These are phyloP conservation scores for Pseudophaeomoniella oleicola DNA, from an alignment of 2,329 filamentous ascomycete species.

Conservation along the genomic window DNA sequence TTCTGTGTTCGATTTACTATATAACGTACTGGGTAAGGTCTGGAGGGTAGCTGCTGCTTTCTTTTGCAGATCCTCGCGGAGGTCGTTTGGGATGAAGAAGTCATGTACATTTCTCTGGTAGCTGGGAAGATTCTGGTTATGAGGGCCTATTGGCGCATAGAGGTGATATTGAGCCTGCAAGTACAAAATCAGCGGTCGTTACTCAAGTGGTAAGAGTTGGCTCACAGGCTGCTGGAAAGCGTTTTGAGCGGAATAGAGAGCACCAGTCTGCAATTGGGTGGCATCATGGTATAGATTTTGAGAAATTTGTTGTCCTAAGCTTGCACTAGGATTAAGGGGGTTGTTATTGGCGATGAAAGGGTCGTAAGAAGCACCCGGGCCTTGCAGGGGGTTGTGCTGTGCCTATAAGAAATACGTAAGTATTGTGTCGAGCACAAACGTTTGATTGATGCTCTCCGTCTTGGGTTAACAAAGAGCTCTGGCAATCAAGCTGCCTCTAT, in stretches of 20 bases:
- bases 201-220: too few species aligned
- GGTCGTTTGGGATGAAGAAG: constrained; percentile 76
- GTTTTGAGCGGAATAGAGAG: constrained; percentile 50
- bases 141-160: constrained; percentile 76
- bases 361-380: constrained; percentile 41
- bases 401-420: constrained; percentile 24
- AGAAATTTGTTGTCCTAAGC: constrained; percentile 27
- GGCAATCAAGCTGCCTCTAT: too few species aligned
- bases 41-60: constrained; percentile 77
- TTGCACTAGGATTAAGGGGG: constrained; percentile 32
- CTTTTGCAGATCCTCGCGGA: constrained; percentile 78
- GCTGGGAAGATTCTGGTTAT: constrained; percentile 63
- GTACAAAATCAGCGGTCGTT: too few species aligned
- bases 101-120: constrained; percentile 83
- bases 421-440: too few species aligned
- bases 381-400: constrained; percentile 36
- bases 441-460: too few species aligned
- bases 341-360: constrained; percentile 49
- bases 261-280: constrained; percentile 22
- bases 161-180: constrained; percentile 74
- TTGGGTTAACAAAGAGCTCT: too few species aligned
- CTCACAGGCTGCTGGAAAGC: constrained; percentile 51
- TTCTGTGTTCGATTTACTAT: constrained; percentile 11
- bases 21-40: constrained; percentile 65
- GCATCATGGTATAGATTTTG: constrained; percentile 70